Evolutionary conservation across 495 filamentous ascomycete species (phyloP).

Genomic region (Xylaria curta): DNA sequence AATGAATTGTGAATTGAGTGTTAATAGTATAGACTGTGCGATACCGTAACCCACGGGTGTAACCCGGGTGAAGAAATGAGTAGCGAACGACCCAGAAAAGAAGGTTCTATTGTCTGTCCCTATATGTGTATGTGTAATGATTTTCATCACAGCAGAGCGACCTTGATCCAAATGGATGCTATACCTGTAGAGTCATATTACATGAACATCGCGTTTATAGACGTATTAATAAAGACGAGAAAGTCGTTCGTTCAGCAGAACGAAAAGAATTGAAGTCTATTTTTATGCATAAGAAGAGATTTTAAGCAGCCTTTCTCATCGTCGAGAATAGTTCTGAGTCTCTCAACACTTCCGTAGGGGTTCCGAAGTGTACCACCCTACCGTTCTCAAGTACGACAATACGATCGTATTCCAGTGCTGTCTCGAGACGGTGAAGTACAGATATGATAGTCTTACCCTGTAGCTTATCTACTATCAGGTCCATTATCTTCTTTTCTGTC

Average conservation of each 20-base stretch:
- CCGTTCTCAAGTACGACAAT: conserved; percentile 21
- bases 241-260: neutral
- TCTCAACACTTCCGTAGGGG: conserved; percentile 15
- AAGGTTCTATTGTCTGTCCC: neutral
- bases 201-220: no score
- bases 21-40: neutral
- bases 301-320: conserved; percentile 1
- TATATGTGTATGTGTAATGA: neutral
- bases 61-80: neutral
- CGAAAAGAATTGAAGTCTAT: neutral
- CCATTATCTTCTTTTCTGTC: conserved; percentile 20
- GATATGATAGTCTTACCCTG: conserved; percentile 23
- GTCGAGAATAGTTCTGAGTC: conserved; percentile 11
- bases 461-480: conserved; percentile 10
- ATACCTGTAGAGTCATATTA: neutral
- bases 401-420: conserved; percentile 13
- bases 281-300: neutral
- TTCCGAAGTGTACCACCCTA: neutral
- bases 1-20: neutral
- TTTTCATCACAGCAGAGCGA: neutral
- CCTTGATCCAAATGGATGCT: neutral
- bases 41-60: neutral
- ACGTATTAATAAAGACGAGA: neutral
- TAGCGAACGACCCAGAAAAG: neutral
- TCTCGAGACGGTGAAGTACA: conserved; percentile 19